Conservation (phyloP, 148 eudicot species). For the Talinum fruticosum region DNA sequence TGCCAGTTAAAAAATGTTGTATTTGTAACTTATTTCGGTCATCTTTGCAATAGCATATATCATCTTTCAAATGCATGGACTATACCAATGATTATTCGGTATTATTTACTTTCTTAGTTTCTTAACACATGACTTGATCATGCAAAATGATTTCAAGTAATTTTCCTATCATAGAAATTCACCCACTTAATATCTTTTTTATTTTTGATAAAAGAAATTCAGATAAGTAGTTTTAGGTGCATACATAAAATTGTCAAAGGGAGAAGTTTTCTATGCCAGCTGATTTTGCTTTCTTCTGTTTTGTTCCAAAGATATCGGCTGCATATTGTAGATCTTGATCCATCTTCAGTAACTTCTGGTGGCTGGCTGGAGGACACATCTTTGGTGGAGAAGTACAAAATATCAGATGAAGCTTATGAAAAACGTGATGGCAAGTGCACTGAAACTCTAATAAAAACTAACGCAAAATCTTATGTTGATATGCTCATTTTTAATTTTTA, state of each 20-base stretch:
- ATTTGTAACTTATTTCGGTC: neutral
- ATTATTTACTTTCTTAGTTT: neutral
- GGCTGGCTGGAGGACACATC: slow-evolving; percentile 98
- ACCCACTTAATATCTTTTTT: neutral
- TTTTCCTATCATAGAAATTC: neutral
- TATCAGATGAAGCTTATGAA: slow-evolving; percentile 80
- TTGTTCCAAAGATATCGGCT: slow-evolving; percentile 53
- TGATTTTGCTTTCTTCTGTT: neutral
- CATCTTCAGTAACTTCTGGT: slow-evolving; percentile 87
- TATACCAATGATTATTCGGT: neutral
- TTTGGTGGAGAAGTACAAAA: slow-evolving; percentile 80
- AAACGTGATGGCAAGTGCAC: slow-evolving; percentile 60
- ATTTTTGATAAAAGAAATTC: neutral
- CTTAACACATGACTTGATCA: neutral
- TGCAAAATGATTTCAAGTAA: neutral
- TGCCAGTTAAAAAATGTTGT: neutral
- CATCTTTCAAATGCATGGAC: neutral
- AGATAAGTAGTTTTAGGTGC: neutral
- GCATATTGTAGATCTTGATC: slow-evolving; percentile 87
- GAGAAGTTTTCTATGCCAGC: slow-evolving; percentile 4
- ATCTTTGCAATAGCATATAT: neutral
- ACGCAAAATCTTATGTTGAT: slow-evolving; percentile 6
- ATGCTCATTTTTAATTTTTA: neutral
- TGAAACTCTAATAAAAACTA: neutral
- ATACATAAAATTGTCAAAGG: neutral